Base-by-base conservation (phyloP, 2,329 filamentous ascomycete species). In the Neopestalotiopsis clavispora region DNA sequence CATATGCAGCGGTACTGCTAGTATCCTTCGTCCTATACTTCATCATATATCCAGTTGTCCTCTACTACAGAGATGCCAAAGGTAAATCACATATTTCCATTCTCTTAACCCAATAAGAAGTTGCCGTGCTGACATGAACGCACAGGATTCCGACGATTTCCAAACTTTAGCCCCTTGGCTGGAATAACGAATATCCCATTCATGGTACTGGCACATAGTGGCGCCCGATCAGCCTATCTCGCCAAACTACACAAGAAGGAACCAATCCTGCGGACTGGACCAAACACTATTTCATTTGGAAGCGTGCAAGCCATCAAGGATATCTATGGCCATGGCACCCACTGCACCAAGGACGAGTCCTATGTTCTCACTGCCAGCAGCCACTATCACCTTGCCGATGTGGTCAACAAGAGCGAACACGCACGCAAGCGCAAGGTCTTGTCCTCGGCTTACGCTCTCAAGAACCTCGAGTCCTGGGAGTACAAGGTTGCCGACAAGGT, bases 381-480 rank as follows among this genome's bases (percentile, higher is more conserved):
- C 0, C 85, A 88, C 74, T 84, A 78, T 71, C 83, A 88, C 68
- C 81, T 88, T 3, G 84, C 84, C 34, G 85, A 88, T 73, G 84
- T 86, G 3, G 73, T 85, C 9, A 84, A 88, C 72, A 85, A 85
- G 76, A 73, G 78, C 10, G 85, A 88, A 7, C 86, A 89, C 70
- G 79, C 82, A 1, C 78, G 83, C 10, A 87, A 88, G 75, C 82
- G 86, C 30, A 84, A 84, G 68, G 79, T 85, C 1, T 75, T 89
- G 3, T 83, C 84, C 2, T 80, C 81, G 0, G 85, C 86, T 1
- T 87, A 86, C 67, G 85, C 86, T 0, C 72, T 85, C 66, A 85
- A 86, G 76, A 87, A 87, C 70, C 81, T 87, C 1, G 85, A 87
- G 72, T 80, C 78, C 5, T 87, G 85, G 85, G 86, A 87, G 70